phyloP scores from a whole-genome alignment of 371 early-diverging fungal genomes.

The Syncephalastrum racemosum region DNA sequence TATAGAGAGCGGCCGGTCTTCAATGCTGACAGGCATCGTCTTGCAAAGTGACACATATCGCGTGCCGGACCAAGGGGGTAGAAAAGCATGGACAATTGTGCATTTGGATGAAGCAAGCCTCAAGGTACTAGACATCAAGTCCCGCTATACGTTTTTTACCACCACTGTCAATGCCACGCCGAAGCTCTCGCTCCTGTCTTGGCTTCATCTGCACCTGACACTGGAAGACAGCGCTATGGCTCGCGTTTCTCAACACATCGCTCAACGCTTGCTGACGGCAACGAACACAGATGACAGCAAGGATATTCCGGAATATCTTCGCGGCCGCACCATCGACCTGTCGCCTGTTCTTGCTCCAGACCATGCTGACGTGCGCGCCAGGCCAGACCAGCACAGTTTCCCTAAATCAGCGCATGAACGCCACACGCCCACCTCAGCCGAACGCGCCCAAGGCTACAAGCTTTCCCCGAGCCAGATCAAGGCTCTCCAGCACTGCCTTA shows the following conservation, averaged over 20 bases:
- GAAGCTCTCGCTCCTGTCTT: conserved; percentile 20
- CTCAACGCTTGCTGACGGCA: neutral
- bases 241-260: neutral
- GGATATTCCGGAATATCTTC: conserved; percentile 28
- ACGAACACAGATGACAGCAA: neutral
- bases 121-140: conserved; percentile 13
- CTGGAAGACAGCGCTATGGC: conserved; percentile 6
- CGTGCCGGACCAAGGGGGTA: neutral
- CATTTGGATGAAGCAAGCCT: conserved; percentile 17
- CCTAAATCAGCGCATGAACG: too few species aligned
- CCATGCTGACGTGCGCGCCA: conserved; percentile 7
- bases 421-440: too few species aligned
- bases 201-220: conserved; percentile 18
- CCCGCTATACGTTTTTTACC: conserved; percentile 20
- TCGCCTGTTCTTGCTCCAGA: conserved; percentile 23
- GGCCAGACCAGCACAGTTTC: conserved; percentile 6
- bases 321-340: conserved; percentile 24
- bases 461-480: conserved; percentile 37
- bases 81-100: conserved; percentile 6
- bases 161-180: conserved; percentile 21
- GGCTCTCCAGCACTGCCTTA: conserved; percentile 33
- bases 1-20: too few species aligned
- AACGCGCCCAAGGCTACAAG: too few species aligned
- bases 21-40: too few species aligned
- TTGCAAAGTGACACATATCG: too few species aligned